These are phyloP conservation scores for Acacia concinna DNA, from an alignment of 331 rosid genomes.

Conservation along the genomic window DNA sequence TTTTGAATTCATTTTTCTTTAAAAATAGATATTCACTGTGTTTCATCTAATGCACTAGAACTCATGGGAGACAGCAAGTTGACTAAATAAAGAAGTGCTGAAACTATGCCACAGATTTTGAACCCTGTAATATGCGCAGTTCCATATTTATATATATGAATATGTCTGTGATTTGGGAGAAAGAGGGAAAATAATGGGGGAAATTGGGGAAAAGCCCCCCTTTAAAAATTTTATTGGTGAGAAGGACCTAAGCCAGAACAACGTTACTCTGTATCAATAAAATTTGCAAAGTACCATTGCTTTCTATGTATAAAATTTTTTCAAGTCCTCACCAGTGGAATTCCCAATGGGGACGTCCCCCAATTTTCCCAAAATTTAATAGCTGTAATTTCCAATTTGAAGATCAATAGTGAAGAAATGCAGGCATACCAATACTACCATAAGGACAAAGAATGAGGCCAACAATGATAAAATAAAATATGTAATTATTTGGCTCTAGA, in stretches of 20 bases:
- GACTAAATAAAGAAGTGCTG: constrained; percentile 1
- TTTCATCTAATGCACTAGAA: neutral
- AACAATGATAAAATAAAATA: neutral
- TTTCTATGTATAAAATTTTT: too few relatives aligned
- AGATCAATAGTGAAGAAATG: neutral
- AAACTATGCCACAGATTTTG: neutral
- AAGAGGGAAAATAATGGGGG: too few relatives aligned
- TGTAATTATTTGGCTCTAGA: neutral
- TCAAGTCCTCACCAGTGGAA: too few relatives aligned
- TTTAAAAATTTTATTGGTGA: too few relatives aligned
- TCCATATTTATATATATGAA: neutral
- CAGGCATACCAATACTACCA: neutral
- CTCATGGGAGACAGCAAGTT: neutral
- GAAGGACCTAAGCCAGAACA: too few relatives aligned
- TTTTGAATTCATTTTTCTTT: neutral
- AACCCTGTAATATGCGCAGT: neutral
- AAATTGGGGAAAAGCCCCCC: too few relatives aligned
- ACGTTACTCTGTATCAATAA: too few relatives aligned
- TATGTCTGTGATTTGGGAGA: neutral
- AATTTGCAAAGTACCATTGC: too few relatives aligned
- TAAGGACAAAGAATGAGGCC: neutral
- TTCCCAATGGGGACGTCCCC: too few relatives aligned
- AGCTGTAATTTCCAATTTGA: neutral
- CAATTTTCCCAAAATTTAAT: too few relatives aligned
- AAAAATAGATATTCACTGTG: neutral